A percentile compares a stretch with the other conserved stretches of the same genome.
Conservation (phyloP, 805 yeast genomes). For the Candida sanyiensis region DNA sequence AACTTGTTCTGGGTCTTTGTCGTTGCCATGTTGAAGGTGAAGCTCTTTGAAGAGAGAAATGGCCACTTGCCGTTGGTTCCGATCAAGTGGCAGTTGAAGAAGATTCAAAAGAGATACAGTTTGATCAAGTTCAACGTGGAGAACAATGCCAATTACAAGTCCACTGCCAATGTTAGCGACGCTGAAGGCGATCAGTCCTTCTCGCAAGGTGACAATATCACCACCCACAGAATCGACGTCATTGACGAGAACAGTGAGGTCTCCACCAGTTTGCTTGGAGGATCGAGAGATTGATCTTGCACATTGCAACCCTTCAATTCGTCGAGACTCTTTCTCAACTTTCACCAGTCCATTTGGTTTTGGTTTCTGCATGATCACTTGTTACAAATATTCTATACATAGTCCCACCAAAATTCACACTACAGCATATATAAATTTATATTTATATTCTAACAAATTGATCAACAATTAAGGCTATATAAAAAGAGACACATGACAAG, state of each 20-base stretch:
- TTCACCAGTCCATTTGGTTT: background rate
- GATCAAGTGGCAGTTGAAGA: constrained; percentile 51
- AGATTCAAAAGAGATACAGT: constrained; percentile 37
- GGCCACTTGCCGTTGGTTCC: constrained; percentile 65
- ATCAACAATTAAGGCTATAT: no score
- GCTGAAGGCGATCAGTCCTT: constrained; percentile 4
- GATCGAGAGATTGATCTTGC: constrained; percentile 10
- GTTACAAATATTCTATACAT: no score
- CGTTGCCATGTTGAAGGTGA: constrained; percentile 38
- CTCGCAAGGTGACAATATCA: background rate
- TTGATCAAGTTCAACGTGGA: constrained; percentile 31
- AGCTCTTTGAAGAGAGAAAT: constrained; percentile 48
- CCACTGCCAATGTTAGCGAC: constrained; percentile 5
- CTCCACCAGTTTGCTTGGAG: constrained; percentile 16
- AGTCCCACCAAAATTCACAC: no score
- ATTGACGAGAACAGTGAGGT: constrained; percentile 17
- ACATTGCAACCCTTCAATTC: background rate
- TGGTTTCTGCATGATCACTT: no score
- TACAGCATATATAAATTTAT: no score
- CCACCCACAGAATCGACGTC: constrained; percentile 3
- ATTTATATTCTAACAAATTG: no score
- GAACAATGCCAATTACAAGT: constrained; percentile 27
- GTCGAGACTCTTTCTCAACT: background rate
- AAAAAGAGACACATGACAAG: no score
- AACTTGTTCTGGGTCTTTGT: constrained; percentile 62